These are phyloP conservation scores for Irpex lacteus DNA, from an alignment of 1,284 basidiomycete species.

Conservation along the genomic window DNA sequence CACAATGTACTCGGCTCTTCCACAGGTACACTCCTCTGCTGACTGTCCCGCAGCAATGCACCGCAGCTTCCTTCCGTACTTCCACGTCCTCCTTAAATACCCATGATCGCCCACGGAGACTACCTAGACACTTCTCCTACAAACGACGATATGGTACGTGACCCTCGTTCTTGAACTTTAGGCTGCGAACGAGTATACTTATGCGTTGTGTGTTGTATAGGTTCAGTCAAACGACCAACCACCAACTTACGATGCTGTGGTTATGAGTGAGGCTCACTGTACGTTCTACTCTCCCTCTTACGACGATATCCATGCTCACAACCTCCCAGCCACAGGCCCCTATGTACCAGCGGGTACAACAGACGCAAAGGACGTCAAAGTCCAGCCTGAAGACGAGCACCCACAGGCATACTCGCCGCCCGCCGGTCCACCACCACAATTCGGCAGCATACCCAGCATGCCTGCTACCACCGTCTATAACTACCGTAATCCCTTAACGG, in stretches of 20 bases:
- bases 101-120: conserved; percentile 22
- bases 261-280: conserved; percentile 16
- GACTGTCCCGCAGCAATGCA: conserved; percentile 5
- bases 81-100: not conserved
- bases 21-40: not conserved
- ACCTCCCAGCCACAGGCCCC: conserved; percentile 18
- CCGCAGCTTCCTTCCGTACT: conserved; percentile 13
- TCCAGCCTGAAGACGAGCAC: conserved; percentile 15
- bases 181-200: not conserved
- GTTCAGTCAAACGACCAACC: conserved; percentile 10
- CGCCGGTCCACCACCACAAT: conserved; percentile 15
- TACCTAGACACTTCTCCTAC: conserved; percentile 7
- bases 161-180: not conserved
- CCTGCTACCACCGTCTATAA: conserved; percentile 36
- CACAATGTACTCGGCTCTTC: not conserved
- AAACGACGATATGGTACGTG: conserved; percentile 23
- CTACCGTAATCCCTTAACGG: conserved; percentile 44
- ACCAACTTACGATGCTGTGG: conserved; percentile 22
- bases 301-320: not conserved
- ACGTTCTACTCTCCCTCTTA: conserved; percentile 4
- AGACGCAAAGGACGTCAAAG: conserved; percentile 24
- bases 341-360: conserved; percentile 21
- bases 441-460: conserved; percentile 16
- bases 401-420: conserved; percentile 6
- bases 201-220: conserved; percentile 1